Base-by-base conservation (phyloP, 805 yeast species). In the Isabelozyma heimii region DNA sequence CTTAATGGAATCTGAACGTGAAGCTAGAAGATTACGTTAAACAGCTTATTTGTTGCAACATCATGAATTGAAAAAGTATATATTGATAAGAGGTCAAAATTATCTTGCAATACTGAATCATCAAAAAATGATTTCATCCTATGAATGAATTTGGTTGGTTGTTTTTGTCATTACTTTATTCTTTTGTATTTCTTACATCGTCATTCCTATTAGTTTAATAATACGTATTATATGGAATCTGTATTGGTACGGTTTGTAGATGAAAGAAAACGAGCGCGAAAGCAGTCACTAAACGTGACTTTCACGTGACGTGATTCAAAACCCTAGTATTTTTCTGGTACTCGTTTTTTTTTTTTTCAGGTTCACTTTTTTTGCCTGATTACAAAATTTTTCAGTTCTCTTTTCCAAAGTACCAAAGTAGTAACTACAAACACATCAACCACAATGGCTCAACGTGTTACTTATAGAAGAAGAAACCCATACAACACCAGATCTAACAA, bases 1-100 rank as follows among this genome's bases (percentile, higher is more conserved):
- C 78, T 85, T 92, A 77, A 94, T 92, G 97, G 99, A 92, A 84
- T 92, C 98, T 65, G 99, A 92, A 84, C 92, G 99, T 85, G 99
- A 92, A 84, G 98, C 98, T 71, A 85, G 92, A 83, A 85, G 94
- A 82, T 81, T 87, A 78, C 89, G 92, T 84, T 84, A 84, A 79
- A 66, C n/a, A 13, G 8, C 4, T 42, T 13, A 27, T 33, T 15
- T 30, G 35, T 30, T 30, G n/a, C 35, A 30, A 30, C 10, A 30
- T 30, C 35, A 30, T 30, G 35, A 30, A 30, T 30, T 30, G n/a
- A 30, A 30, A 30, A 30, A 30, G 35, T 30, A 30, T 30, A 30
- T 30, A 30, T 30, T 30, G 35, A 30, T 30, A 30, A 30, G 35
- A 30, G n/a, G 35, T 30, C 35, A 30, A 30, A 20, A 30, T 30